phyloP scores from a whole-genome alignment of 2,329 filamentous ascomycete species.

The Drechmeria coniospora region DNA sequence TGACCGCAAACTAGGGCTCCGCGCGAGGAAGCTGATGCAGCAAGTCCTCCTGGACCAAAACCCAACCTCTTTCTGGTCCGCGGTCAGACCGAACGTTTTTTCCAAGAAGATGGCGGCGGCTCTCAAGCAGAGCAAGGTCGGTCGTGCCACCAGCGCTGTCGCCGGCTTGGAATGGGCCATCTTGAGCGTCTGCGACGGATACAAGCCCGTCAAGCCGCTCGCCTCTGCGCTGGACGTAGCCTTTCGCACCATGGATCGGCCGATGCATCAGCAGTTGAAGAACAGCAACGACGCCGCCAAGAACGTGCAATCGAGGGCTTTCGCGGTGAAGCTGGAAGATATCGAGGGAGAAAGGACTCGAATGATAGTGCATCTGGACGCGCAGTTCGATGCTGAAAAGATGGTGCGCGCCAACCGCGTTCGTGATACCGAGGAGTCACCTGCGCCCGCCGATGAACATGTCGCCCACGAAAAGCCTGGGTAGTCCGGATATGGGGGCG shows the following conservation, averaged over 20 bases:
- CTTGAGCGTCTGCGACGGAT: slow-evolving; percentile 13
- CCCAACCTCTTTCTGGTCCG: slow-evolving; percentile 12
- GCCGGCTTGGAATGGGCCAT: slow-evolving; percentile 15
- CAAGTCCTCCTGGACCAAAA: slow-evolving; percentile 12
- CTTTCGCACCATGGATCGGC: slow-evolving; percentile 12
- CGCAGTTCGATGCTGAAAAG: slow-evolving; percentile 3
- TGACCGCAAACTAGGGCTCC: slow-evolving; percentile 13
- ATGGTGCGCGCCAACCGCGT: slow-evolving; percentile 5
- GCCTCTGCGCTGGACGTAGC: slow-evolving; percentile 11
- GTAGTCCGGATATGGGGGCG: no score
- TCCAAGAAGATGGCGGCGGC: slow-evolving; percentile 10
- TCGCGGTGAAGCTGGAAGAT: slow-evolving; percentile 5
- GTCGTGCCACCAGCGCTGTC: slow-evolving; percentile 5
- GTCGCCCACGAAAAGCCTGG: no score
- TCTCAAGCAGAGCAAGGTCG: slow-evolving; percentile 8
- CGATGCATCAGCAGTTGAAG: slow-evolving; percentile 10
- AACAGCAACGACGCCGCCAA: background rate
- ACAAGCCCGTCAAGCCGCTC: slow-evolving; percentile 13
- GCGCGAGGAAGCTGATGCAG: slow-evolving; percentile 10
- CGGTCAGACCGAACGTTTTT: slow-evolving; percentile 13
- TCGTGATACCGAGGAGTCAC: no score
- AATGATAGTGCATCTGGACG: slow-evolving; percentile 4
- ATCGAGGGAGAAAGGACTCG: background rate
- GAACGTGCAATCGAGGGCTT: background rate
- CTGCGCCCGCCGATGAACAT: no score